A percentile compares a stretch with the other conserved stretches of the same genome.
Evolutionary conservation across 2,329 filamentous ascomycete genomes (phyloP).

Genomic region (Aspergillus alliaceus): DNA sequence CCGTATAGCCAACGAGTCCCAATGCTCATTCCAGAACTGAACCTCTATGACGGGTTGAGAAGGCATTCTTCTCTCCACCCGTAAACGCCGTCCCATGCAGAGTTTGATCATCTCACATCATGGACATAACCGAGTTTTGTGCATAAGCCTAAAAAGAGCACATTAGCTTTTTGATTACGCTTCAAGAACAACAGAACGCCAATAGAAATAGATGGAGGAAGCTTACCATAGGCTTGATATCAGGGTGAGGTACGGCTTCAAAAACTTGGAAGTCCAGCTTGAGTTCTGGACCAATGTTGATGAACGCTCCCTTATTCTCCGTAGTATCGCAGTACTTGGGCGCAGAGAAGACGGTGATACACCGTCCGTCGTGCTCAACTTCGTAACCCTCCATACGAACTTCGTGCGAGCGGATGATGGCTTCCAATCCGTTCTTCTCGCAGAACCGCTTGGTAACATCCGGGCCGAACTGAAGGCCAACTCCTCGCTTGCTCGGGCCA

Average conservation of each 20-base stretch:
- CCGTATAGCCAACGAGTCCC: not conserved
- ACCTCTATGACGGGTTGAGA: conserved; percentile 10
- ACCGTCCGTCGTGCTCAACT: conserved; percentile 91
- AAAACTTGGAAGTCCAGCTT: conserved; percentile 93
- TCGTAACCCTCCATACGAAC: conserved; percentile 99
- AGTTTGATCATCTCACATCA: conserved; percentile 58
- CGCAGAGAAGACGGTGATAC: conserved; percentile 97
- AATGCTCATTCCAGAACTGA: conserved; percentile 1
- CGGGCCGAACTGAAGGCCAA: conserved; percentile 94
- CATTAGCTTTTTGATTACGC: not conserved
- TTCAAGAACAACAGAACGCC: not conserved
- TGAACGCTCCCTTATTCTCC: conserved; percentile 97
- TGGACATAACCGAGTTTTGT: conserved; percentile 76
- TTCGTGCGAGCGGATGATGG: conserved; percentile 95
- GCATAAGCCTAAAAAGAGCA: conserved; percentile 67
- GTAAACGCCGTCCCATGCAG: conserved; percentile 28
- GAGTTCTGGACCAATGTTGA: conserved; percentile 90
- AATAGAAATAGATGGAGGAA: not conserved
- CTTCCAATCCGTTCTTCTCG: conserved; percentile 90
- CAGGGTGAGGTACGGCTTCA: conserved; percentile 91
- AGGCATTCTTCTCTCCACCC: conserved; percentile 16
- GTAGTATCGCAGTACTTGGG: conserved; percentile 97
- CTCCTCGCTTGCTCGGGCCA: conserved; percentile 92
- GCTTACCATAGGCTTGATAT: conserved; percentile 83
- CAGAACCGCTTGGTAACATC: conserved; percentile 97